Percentiles rank a stretch among this genome's conserved stretches.
These are phyloP conservation scores for Cairneyella variabilis DNA, from an alignment of 495 filamentous ascomycete genomes.

Conservation along the genomic window DNA sequence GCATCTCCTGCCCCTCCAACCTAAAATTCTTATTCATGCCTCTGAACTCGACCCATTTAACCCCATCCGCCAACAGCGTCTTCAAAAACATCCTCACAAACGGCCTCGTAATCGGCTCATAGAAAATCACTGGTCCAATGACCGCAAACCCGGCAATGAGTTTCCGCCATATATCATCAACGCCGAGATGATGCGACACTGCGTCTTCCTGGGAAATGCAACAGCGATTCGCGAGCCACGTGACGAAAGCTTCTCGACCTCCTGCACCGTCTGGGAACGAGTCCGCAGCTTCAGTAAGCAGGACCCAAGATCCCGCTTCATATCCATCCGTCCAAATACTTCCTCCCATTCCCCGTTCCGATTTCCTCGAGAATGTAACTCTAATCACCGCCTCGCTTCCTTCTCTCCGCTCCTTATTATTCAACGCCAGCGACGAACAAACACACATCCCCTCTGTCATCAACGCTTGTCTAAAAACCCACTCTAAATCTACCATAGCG, in stretches of 20 bases:
- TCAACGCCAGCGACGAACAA: conserved; percentile 36
- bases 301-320: conserved; percentile 43
- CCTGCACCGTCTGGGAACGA: conserved; percentile 66
- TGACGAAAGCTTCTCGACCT: conserved; percentile 64
- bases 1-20: conserved; percentile 50
- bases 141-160: conserved; percentile 65
- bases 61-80: conserved; percentile 67
- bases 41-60: conserved; percentile 73
- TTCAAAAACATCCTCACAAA: conserved; percentile 66
- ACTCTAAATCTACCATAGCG: conserved; percentile 82
- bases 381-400: neutral
- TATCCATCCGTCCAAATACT: conserved; percentile 65
- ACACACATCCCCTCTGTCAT: conserved; percentile 73
- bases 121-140: conserved; percentile 67
- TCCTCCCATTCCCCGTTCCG: conserved; percentile 14
- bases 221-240: conserved; percentile 70
- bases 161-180: conserved; percentile 73
- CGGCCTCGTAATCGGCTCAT: conserved; percentile 83
- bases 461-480: conserved; percentile 64
- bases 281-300: conserved; percentile 59
- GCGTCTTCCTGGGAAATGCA: conserved; percentile 65
- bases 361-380: conserved; percentile 2
- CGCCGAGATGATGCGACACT: conserved; percentile 72
- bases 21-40: conserved; percentile 57
- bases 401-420: neutral